Conservation (phyloP, 2,329 filamentous ascomycete species). For the Cordyceps fumosorosea region DNA sequence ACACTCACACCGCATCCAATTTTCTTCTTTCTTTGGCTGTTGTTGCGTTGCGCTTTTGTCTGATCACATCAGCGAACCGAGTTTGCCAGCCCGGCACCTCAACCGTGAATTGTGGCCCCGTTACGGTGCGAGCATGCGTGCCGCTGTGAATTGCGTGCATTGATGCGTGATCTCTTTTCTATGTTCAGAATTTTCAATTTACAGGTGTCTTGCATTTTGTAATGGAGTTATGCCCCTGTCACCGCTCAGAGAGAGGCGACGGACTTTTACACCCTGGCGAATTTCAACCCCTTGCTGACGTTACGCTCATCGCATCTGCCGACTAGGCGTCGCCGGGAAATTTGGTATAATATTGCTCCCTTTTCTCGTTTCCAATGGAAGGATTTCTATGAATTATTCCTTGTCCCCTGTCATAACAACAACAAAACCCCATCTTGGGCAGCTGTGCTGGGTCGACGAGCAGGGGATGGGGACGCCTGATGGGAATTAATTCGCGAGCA, state of each 20-base stretch:
- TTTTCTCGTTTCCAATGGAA: too few relatives aligned
- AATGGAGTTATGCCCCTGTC: too few relatives aligned
- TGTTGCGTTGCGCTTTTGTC: neutral
- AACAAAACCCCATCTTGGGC: neutral
- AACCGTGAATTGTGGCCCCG: constrained; percentile 1
- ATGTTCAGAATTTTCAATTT: neutral
- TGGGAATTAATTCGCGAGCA: neutral
- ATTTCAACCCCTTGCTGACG: too few relatives aligned
- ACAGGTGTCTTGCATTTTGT: neutral
- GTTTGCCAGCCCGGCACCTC: constrained; percentile 5
- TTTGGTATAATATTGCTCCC: neutral
- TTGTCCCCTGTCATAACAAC: neutral
- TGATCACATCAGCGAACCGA: neutral
- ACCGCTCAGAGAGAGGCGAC: too few relatives aligned
- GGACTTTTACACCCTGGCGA: too few relatives aligned
- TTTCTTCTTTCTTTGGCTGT: constrained; percentile 4
- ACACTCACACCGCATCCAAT: neutral
- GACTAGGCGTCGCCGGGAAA: neutral
- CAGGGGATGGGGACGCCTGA: neutral
- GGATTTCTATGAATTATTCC: neutral
- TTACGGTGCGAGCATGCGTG: neutral
- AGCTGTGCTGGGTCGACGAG: neutral
- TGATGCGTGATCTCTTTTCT: neutral
- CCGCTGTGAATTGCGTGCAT: constrained; percentile 2
- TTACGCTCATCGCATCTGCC: too few relatives aligned